Evolutionary conservation across 1,139 yeast species (phyloP).

Genomic region (Meyerozyma elateridarum): DNA sequence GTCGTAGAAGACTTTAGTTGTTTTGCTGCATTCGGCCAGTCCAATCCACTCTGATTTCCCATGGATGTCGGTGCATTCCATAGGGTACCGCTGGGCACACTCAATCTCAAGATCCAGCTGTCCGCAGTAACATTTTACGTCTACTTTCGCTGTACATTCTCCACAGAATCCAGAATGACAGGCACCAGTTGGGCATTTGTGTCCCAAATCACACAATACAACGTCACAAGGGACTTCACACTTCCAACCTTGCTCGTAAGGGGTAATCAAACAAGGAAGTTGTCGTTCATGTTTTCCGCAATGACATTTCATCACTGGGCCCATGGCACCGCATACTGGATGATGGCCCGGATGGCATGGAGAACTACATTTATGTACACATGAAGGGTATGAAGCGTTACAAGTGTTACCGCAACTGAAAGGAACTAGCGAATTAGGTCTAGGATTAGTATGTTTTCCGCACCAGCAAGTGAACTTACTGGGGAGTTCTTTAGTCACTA

Average conservation of each 20-base stretch:
- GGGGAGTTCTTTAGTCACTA: conserved; percentile 50
- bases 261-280: conserved; percentile 69
- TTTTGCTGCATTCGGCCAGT: conserved; percentile 51
- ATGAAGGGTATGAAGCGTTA: conserved; percentile 46
- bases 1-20: conserved; percentile 47
- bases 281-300: conserved; percentile 72
- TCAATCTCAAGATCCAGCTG: conserved; percentile 35
- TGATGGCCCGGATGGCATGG: conserved; percentile 92
- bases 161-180: conserved; percentile 86
- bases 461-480: conserved; percentile 83
- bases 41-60: conserved; percentile 51
- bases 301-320: conserved; percentile 62
- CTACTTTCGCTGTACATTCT: conserved; percentile 41
- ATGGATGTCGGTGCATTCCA: conserved; percentile 19
- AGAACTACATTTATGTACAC: conserved; percentile 72
- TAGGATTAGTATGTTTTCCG: conserved; percentile 70
- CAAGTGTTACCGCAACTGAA: conserved; percentile 91
- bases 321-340: conserved; percentile 73
- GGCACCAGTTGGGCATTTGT: conserved; percentile 42
- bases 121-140: conserved; percentile 73
- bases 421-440: conserved; percentile 56
- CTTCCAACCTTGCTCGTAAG: conserved; percentile 62
- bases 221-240: conserved; percentile 59
- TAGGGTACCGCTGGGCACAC: conserved; percentile 46
- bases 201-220: conserved; percentile 66